These are phyloP conservation scores for Penicillium fuscoglaucum DNA, from an alignment of 2,329 filamentous ascomycete genomes.

Conservation along the genomic window DNA sequence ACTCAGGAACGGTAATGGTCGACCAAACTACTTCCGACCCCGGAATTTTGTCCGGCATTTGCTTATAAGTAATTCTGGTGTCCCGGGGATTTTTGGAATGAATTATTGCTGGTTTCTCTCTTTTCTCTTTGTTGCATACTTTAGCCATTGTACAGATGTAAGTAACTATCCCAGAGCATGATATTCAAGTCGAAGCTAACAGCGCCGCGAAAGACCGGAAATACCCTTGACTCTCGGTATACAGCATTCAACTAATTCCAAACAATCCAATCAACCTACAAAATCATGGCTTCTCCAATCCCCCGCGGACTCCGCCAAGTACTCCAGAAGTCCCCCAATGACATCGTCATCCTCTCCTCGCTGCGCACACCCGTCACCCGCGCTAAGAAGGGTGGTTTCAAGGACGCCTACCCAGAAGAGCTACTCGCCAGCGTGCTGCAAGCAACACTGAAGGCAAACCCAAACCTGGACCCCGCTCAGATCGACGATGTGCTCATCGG, in stretches of 20 bases:
- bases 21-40: slow-evolving; percentile 28
- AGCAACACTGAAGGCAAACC: slow-evolving; percentile 71
- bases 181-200: neutral
- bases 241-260: slow-evolving; percentile 9
- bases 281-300: slow-evolving; percentile 49
- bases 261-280: slow-evolving; percentile 4
- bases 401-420: slow-evolving; percentile 88
- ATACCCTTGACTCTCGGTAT: slow-evolving; percentile 5
- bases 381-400: slow-evolving; percentile 78
- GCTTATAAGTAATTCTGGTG: slow-evolving; percentile 29
- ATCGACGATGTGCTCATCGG: slow-evolving; percentile 84
- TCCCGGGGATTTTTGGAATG: slow-evolving; percentile 1
- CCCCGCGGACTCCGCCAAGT: slow-evolving; percentile 71
- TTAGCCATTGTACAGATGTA: slow-evolving; percentile 4
- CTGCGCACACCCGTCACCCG: slow-evolving; percentile 84
- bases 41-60: slow-evolving; percentile 45
- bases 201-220: neutral
- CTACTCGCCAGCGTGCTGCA: slow-evolving; percentile 65
- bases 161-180: neutral
- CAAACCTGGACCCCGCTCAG: slow-evolving; percentile 66
- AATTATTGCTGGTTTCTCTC: slow-evolving; percentile 8
- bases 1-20: slow-evolving; percentile 21
- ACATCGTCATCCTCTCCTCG: slow-evolving; percentile 87
- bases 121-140: neutral
- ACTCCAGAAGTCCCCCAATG: slow-evolving; percentile 73